Conservation (phyloP, 1,284 basidiomycete genomes). For the Kwoniella shivajii region DNA sequence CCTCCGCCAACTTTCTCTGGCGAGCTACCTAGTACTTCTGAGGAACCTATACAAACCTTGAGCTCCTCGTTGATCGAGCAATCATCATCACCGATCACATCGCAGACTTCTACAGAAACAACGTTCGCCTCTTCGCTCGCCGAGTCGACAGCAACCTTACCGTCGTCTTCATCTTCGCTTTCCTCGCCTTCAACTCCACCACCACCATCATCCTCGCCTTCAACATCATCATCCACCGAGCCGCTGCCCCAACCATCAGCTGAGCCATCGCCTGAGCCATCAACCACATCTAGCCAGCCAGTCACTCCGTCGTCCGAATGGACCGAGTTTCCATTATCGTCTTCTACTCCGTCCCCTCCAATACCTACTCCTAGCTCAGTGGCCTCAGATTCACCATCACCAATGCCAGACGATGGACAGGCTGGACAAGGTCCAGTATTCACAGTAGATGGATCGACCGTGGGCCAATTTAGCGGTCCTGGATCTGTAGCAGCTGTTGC, state of each 20-base stretch:
- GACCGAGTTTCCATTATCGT: neutral
- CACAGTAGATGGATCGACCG: conserved; percentile 12
- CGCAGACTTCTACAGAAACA: neutral
- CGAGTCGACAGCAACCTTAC: neutral
- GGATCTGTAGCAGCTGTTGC: neutral
- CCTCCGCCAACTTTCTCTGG: neutral
- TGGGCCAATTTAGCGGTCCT: conserved; percentile 18
- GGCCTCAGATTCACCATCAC: neutral
- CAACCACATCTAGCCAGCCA: neutral
- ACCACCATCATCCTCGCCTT: neutral
- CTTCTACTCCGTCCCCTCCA: neutral
- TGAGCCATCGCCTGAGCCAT: neutral
- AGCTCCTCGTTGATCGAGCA: neutral
- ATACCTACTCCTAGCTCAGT: neutral
- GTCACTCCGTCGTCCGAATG: too few relatives aligned
- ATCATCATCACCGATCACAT: neutral
- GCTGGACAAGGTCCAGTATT: neutral
- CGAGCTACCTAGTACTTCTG: neutral
- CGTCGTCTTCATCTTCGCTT: neutral
- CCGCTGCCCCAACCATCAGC: neutral
- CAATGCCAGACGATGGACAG: neutral
- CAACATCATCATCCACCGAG: neutral
- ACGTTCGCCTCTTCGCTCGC: neutral
- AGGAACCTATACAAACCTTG: neutral
- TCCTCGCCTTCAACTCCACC: neutral